These are phyloP conservation scores for Danielozyma ontarioensis DNA, from an alignment of 805 yeast species.

Conservation along the genomic window DNA sequence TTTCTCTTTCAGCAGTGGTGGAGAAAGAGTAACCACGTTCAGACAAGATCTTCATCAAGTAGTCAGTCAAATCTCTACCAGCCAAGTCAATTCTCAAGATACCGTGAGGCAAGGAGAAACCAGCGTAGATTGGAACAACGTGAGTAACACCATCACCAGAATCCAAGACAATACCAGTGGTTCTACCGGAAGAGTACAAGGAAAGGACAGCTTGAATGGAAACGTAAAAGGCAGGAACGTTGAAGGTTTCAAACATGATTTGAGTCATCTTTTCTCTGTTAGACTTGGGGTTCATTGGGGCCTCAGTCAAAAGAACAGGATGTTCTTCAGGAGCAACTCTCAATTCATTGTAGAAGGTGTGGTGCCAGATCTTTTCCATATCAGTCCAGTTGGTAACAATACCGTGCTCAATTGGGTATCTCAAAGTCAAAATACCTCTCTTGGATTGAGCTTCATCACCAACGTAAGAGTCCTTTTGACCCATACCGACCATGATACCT, in stretches of 20 bases:
- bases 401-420: slow-evolving; percentile 99
- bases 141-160: slow-evolving; percentile 99
- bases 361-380: slow-evolving; percentile 99
- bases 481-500: slow-evolving; percentile 99
- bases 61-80: slow-evolving; percentile 99
- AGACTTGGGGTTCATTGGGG: slow-evolving; percentile 99
- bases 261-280: slow-evolving; percentile 99
- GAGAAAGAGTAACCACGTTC: slow-evolving; percentile 99
- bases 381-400: slow-evolving; percentile 99
- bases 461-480: slow-evolving; percentile 99
- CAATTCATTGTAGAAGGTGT: slow-evolving; percentile 99
- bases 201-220: slow-evolving; percentile 98
- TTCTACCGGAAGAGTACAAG: slow-evolving; percentile 98
- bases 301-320: slow-evolving; percentile 98
- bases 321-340: slow-evolving; percentile 99
- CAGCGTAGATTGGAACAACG: slow-evolving; percentile 99
- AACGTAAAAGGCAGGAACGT: slow-evolving; percentile 99
- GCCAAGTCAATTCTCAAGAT: slow-evolving; percentile 98
- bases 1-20: slow-evolving; percentile 99
- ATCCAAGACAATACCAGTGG: slow-evolving; percentile 99
- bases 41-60: slow-evolving; percentile 95
- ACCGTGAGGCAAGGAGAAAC: slow-evolving; percentile 99
- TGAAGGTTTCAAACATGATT: slow-evolving; percentile 98
- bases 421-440: slow-evolving; percentile 98
- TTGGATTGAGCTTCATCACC: slow-evolving; percentile 99